These are phyloP conservation scores for Huntiella bhutanensis DNA, from an alignment of 2,329 filamentous ascomycete species.

Conservation along the genomic window DNA sequence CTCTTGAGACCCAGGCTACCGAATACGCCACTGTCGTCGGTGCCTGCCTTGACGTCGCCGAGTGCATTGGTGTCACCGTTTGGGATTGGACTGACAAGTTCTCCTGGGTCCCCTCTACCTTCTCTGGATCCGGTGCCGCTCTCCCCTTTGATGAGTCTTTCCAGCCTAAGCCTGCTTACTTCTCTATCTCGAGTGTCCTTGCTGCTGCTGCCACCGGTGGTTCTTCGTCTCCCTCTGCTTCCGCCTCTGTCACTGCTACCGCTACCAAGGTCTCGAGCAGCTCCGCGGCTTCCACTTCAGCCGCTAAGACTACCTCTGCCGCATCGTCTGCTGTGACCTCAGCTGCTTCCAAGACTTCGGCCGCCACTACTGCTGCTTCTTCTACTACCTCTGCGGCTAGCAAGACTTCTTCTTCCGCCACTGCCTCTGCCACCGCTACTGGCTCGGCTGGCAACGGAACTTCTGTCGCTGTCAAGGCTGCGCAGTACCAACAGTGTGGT, in stretches of 20 bases:
- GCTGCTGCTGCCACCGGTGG: constrained; percentile 14
- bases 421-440: constrained; percentile 15
- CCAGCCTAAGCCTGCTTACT: constrained; percentile 25
- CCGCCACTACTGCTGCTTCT: background rate
- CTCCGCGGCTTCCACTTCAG: background rate
- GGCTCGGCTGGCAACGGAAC: constrained; percentile 16
- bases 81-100: constrained; percentile 21
- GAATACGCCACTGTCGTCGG: constrained; percentile 16
- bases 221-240: constrained; percentile 11
- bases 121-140: constrained; percentile 23
- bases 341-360: background rate
- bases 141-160: constrained; percentile 25
- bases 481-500: constrained; percentile 22
- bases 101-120: constrained; percentile 24
- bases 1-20: constrained; percentile 16
- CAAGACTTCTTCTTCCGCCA: background rate
- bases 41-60: constrained; percentile 17
- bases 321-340: background rate
- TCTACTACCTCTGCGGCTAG: background rate
- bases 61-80: constrained; percentile 19
- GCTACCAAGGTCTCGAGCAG: background rate
- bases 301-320: constrained; percentile 13
- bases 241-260: constrained; percentile 3
- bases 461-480: constrained; percentile 15
- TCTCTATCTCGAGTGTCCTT: constrained; percentile 19